phyloP scores from a whole-genome alignment of 345 rosid genomes.

The Populus tremula region DNA sequence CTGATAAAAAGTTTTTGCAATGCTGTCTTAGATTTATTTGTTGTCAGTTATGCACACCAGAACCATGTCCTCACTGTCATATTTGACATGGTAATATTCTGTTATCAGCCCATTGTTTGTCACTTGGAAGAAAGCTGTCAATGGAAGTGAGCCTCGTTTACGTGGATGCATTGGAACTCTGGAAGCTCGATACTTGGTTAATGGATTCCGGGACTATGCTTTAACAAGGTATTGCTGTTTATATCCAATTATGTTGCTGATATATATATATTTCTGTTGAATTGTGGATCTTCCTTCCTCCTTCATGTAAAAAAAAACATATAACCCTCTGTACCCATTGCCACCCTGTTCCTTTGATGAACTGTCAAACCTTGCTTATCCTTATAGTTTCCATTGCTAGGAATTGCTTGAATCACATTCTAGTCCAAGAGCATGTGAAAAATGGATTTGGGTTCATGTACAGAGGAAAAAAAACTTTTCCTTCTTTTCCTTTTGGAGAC shows the following conservation, averaged over 20 bases:
- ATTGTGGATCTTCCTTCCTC: not conserved
- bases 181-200: conserved; percentile 77
- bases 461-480: not conserved
- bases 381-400: not conserved
- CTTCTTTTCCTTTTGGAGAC: not conserved
- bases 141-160: conserved; percentile 87
- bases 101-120: conserved; percentile 86
- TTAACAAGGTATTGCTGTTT: conserved; percentile 63
- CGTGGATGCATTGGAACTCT: conserved; percentile 99
- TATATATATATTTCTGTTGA: not conserved
- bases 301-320: not conserved
- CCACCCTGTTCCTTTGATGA: not conserved
- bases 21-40: not conserved
- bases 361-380: not conserved
- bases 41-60: not conserved
- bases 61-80: not conserved
- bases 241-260: not conserved
- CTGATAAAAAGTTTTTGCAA: not conserved
- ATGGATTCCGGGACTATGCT: conserved; percentile 92
- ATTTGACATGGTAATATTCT: conserved; percentile 17
- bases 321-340: not conserved
- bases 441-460: not conserved
- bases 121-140: conserved; percentile 90
- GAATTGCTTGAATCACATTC: not conserved
- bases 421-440: not conserved